These are phyloP conservation scores for Pichia nanzhaoensis DNA, from an alignment of 805 yeast species.

Conservation along the genomic window DNA sequence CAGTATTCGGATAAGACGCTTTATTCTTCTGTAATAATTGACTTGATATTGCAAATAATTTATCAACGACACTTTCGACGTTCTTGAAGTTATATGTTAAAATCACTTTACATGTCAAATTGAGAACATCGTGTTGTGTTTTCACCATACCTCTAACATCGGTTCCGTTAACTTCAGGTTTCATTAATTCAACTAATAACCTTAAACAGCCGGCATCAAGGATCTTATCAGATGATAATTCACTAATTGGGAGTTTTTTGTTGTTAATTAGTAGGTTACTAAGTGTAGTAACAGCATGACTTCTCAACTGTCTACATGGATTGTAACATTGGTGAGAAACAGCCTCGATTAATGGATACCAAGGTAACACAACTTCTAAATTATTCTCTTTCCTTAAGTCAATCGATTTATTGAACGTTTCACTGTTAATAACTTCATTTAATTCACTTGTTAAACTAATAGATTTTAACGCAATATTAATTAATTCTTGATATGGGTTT, in stretches of 20 bases:
- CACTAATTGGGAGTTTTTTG: constrained; percentile 28
- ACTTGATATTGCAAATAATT: constrained; percentile 23
- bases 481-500: constrained; percentile 47
- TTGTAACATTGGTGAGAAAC: constrained; percentile 84
- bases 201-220: constrained; percentile 76
- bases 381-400: constrained; percentile 23
- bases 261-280: constrained; percentile 43
- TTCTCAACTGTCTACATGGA: constrained; percentile 73
- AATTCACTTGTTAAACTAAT: constrained; percentile 54
- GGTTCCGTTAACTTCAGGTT: constrained; percentile 54
- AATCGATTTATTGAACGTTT: constrained; percentile 27
- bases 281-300: constrained; percentile 55
- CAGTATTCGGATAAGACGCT: constrained; percentile 12
- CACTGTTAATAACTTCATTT: constrained; percentile 30
- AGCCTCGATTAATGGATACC: constrained; percentile 69
- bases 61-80: constrained; percentile 21
- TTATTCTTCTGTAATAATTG: constrained; percentile 22
- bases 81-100: constrained; percentile 27
- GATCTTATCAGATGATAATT: constrained; percentile 43
- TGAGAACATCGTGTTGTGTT: constrained; percentile 63
- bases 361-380: constrained; percentile 24
- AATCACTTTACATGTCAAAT: constrained; percentile 53
- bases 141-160: constrained; percentile 57
- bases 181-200: constrained; percentile 55
- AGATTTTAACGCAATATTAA: constrained; percentile 54